Conservation (phyloP, 2,329 filamentous ascomycete species). For the Aspergillus vadensis region DNA sequence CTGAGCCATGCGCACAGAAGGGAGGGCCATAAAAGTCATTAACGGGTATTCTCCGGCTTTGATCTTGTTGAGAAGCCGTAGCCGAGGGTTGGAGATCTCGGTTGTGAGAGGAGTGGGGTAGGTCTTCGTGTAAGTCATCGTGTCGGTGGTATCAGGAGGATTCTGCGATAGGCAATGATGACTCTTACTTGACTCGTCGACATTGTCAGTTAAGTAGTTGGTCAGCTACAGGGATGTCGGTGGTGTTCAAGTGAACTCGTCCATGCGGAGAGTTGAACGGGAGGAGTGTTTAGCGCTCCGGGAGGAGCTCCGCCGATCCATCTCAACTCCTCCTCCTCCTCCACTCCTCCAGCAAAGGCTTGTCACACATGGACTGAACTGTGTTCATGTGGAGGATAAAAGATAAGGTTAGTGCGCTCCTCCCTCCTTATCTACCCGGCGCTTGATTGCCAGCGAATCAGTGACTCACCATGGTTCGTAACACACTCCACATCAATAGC, state of each 20-base stretch:
- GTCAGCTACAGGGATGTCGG: neutral
- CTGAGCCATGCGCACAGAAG: conserved; percentile 52
- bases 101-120: conserved; percentile 37
- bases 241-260: neutral
- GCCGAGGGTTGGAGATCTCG: conserved; percentile 42
- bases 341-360: neutral
- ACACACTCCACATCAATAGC: neutral
- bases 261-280: neutral
- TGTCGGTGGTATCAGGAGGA: neutral
- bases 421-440: neutral
- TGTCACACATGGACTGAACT: too few species aligned
- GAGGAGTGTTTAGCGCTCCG: neutral
- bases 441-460: neutral
- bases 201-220: neutral
- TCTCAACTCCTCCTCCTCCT: neutral
- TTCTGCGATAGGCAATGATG: neutral
- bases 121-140: conserved; percentile 12
- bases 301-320: conserved; percentile 24
- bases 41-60: conserved; percentile 44
- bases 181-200: neutral
- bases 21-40: conserved; percentile 54
- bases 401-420: neutral
- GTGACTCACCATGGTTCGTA: neutral
- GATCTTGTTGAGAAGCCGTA: conserved; percentile 50
- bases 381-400: neutral